Evolutionary conservation across 192 early-diverging fungal genomes (phyloP), one percentile per base, ranked within the genome.

Genomic region (Rhizoclosmatium globosum): DNA sequence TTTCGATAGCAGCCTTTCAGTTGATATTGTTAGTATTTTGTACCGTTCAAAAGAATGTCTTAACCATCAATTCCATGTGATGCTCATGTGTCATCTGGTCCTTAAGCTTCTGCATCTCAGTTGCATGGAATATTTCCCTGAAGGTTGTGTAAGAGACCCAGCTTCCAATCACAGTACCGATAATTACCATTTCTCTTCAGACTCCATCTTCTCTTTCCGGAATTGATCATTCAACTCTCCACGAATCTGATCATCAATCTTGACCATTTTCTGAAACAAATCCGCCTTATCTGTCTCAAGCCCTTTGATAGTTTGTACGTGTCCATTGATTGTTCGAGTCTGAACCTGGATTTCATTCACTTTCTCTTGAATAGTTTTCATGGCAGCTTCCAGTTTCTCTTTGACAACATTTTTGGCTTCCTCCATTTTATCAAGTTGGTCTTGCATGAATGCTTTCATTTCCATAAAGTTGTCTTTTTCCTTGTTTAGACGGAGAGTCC

Each of bases 271-370:
- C 61, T 89, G 88, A 57, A 82, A 88, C 72, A 89, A 46, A 60
- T 89, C 86, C 11, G 88, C 85, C 64, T 85, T 84, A 72, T 89
- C 88, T 0, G 78, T 74, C 66, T 89, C 88, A 4, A 89, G 78
- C 2, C n/a, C 61, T 50, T 80, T 77, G 41, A 83, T 78, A 1
- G 47, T 69, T 47, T 70, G 62, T 39, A 11, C 23, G 69, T 17
- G 19, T 65, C 74, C 79, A 64, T 86, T 68, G 65, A 89, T 82
- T 42, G 43, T 74, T 0, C 79, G 44, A 1, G 84, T 79, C 79
- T 91, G 91, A 31, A 71, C 74, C 19, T 86, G 85, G 86, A 89
- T 92, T 71, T 93, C 87, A 47, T 81, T 80, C 23, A 89, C 87
- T 65, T 85, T 83, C 46, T 86, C 78, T 39, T 76, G 60, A 83